These are phyloP conservation scores for Trichoderma pleuroti DNA, from an alignment of 2,329 filamentous ascomycete species.

Conservation along the genomic window DNA sequence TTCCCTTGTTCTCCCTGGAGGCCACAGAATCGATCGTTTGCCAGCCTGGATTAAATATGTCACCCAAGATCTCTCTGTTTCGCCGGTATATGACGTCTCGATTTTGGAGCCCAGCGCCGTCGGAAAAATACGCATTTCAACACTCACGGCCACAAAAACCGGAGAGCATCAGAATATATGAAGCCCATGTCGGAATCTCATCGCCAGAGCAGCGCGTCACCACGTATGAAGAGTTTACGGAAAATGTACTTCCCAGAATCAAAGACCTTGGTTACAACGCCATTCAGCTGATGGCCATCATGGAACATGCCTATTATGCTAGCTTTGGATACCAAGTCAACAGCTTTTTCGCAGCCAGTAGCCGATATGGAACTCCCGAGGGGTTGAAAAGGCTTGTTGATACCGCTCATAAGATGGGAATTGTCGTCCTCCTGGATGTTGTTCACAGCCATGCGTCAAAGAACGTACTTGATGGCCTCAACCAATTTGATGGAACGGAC, in stretches of 20 bases:
- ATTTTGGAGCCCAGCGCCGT: slow-evolving; percentile 89
- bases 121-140: slow-evolving; percentile 79
- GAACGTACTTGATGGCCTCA: slow-evolving; percentile 91
- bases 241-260: slow-evolving; percentile 87
- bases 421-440: slow-evolving; percentile 88
- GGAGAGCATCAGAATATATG: slow-evolving; percentile 83
- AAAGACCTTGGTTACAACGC: slow-evolving; percentile 90
- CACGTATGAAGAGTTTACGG: slow-evolving; percentile 96
- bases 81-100: slow-evolving; percentile 89
- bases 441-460: slow-evolving; percentile 98
- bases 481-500: slow-evolving; percentile 92
- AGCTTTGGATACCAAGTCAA: slow-evolving; percentile 99
- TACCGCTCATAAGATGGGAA: slow-evolving; percentile 84
- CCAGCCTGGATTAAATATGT: slow-evolving; percentile 98
- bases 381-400: slow-evolving; percentile 96
- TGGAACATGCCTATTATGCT: slow-evolving; percentile 99
- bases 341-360: slow-evolving; percentile 97
- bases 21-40: slow-evolving; percentile 79
- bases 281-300: slow-evolving; percentile 97
- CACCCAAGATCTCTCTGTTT: slow-evolving; percentile 85
- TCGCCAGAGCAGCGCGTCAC: slow-evolving; percentile 84
- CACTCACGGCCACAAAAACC: slow-evolving; percentile 80
- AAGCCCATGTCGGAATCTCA: slow-evolving; percentile 98
- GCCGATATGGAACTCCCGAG: slow-evolving; percentile 88
- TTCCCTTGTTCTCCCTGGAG: slow-evolving; percentile 73